Evolutionary conservation across 75 land plant genomes (phyloP).

Genomic region (Gnetum montanum): DNA sequence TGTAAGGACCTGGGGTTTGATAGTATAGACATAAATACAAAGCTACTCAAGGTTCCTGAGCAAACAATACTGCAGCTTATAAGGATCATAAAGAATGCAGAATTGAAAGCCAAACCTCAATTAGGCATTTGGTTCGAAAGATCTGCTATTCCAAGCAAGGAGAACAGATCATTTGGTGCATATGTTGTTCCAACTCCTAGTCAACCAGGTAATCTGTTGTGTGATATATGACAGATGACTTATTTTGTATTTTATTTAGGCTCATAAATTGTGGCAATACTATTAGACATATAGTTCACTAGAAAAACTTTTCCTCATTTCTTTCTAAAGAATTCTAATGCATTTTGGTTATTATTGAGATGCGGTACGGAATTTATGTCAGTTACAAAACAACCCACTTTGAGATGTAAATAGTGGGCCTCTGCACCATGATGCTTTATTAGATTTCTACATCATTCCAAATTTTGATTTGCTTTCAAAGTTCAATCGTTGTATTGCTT

Average conservation of each 20-base stretch:
- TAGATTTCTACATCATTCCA: too few species aligned
- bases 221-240: neutral
- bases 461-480: too few species aligned
- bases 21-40: conserved; percentile 60
- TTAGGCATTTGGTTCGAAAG: conserved; percentile 48
- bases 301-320: neutral
- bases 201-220: conserved; percentile 25
- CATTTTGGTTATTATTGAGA: too few species aligned
- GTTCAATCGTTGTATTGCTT: too few species aligned
- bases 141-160: conserved; percentile 34
- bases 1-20: conserved; percentile 90
- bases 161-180: conserved; percentile 50
- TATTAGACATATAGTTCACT: neutral
- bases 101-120: conserved; percentile 76
- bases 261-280: neutral
- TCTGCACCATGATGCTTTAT: too few species aligned
- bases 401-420: too few species aligned
- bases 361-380: too few species aligned
- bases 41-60: conserved; percentile 56
- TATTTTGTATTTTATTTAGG: neutral
- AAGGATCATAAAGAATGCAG: conserved; percentile 56
- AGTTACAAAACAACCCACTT: too few species aligned
- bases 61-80: conserved; percentile 62
- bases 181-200: conserved; percentile 27
- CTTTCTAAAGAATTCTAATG: too few species aligned